phyloP scores from a whole-genome alignment of 2,329 filamentous ascomycete species.

The Grosmannia serpens region DNA sequence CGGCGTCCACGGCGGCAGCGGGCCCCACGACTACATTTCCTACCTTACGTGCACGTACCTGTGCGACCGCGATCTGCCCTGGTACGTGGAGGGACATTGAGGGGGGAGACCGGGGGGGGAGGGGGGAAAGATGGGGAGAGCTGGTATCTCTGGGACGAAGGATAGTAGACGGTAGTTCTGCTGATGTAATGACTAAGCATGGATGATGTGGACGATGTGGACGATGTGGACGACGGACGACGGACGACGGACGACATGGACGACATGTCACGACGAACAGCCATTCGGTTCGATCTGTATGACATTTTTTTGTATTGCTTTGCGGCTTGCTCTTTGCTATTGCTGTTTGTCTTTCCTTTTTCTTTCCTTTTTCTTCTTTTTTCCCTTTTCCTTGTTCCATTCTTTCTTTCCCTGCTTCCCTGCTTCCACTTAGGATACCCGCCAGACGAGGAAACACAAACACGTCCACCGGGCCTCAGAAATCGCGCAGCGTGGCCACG shows the following conservation, averaged over 20 bases:
- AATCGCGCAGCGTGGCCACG: slow-evolving; percentile 73
- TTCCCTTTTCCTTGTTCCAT: neutral
- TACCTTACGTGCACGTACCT: slow-evolving; percentile 42
- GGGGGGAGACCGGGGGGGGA: neutral
- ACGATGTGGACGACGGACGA: neutral
- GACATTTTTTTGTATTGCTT: neutral
- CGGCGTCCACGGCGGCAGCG: slow-evolving; percentile 22
- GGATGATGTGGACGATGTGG: neutral
- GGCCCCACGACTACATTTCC: slow-evolving; percentile 28
- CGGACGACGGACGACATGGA: neutral
- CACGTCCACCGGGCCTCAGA: slow-evolving; percentile 35
- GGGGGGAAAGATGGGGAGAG: neutral
- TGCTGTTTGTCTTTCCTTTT: neutral
- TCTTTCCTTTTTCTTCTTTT: neutral
- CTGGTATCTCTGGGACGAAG: neutral
- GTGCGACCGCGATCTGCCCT: slow-evolving; percentile 37
- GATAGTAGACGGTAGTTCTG: too few species aligned
- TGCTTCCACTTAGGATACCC: neutral
- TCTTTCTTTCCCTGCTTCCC: too few species aligned
- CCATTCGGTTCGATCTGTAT: too few species aligned
- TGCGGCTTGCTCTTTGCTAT: too few species aligned
- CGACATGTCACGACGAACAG: too few species aligned
- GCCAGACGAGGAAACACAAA: neutral
- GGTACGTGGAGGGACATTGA: slow-evolving; percentile 19
- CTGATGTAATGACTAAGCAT: too few species aligned